Conservation (phyloP, 2,329 filamentous ascomycete genomes). For the Aspergillus quadricinctus region DNA sequence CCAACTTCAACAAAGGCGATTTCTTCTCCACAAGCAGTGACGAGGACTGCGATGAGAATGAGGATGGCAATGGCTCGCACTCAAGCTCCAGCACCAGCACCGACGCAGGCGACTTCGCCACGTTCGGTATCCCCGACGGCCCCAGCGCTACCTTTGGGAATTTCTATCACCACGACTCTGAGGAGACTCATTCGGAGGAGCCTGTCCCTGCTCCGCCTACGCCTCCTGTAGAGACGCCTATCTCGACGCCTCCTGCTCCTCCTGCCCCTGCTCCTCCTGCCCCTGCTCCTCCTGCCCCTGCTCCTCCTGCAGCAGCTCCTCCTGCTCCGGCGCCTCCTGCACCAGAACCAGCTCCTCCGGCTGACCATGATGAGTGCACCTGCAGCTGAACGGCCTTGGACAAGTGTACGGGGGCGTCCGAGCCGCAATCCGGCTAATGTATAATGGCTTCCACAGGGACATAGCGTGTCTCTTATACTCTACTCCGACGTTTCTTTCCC, state of each 20-base stretch:
- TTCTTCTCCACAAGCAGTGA: neutral
- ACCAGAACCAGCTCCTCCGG: neutral
- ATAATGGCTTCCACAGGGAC: neutral
- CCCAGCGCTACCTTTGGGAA: slow-evolving; percentile 19
- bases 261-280: neutral
- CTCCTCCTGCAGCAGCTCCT: neutral
- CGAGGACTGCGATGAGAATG: neutral
- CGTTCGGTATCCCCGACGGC: slow-evolving; percentile 21
- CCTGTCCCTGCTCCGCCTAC: slow-evolving; percentile 8
- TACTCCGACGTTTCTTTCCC: neutral
- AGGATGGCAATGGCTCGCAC: neutral
- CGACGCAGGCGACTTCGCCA: no score
- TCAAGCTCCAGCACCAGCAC: no score
- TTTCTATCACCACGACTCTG: slow-evolving; percentile 14
- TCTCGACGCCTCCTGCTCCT: neutral
- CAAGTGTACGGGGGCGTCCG: no score
- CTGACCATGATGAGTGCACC: slow-evolving; percentile 2
- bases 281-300: neutral
- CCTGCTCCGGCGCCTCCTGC: neutral
- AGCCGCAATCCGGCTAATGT: neutral
- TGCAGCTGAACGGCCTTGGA: neutral
- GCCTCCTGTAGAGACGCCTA: neutral
- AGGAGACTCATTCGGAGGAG: slow-evolving; percentile 10
- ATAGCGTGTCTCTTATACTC: neutral
- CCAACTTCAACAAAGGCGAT: slow-evolving; percentile 4